phyloP scores from a whole-genome alignment of 1,284 basidiomycete genomes.

The Moesziomyces sp. region DNA sequence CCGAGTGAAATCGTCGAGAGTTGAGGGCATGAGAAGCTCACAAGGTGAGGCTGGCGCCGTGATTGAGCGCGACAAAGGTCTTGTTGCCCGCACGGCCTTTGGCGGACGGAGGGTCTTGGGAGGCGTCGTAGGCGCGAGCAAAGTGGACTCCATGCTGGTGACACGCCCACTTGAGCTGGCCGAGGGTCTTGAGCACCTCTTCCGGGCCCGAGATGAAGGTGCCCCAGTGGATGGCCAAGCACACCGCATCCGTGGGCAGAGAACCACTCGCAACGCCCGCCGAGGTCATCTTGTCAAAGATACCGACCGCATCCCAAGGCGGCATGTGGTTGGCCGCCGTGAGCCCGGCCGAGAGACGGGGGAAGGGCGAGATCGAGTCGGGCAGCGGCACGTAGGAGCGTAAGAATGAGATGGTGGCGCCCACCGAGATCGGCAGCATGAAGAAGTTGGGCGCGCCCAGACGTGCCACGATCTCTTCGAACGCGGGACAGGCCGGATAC shows the following conservation, averaged over 20 bases:
- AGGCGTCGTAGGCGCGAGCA: conserved; percentile 7
- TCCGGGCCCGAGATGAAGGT: conserved; percentile 42
- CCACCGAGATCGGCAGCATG: conserved; percentile 64
- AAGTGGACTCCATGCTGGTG: conserved; percentile 14
- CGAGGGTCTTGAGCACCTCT: conserved; percentile 43
- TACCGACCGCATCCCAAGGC: conserved; percentile 56
- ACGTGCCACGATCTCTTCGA: conserved; percentile 46
- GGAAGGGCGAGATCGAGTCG: conserved; percentile 53
- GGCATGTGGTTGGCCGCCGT: conserved; percentile 64
- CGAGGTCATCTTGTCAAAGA: conserved; percentile 50
- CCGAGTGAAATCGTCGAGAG: too few species aligned
- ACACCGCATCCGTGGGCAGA: conserved; percentile 6
- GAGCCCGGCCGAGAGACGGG: conserved; percentile 50
- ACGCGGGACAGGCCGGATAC: conserved; percentile 61
- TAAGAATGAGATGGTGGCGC: conserved; percentile 62
- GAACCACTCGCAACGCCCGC: not conserved
- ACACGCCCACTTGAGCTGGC: conserved; percentile 43
- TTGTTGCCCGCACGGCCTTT: conserved; percentile 4
- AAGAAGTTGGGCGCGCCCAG: conserved; percentile 54
- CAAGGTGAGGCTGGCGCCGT: conserved; percentile 36
- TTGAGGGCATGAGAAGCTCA: conserved; percentile 2
- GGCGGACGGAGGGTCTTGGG: not conserved
- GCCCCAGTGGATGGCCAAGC: conserved; percentile 47
- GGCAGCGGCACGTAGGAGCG: conserved; percentile 59
- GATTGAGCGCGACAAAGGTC: conserved; percentile 39